Evolutionary conservation across 306 rosid species (phyloP).

Genomic region (Urtica urens): DNA sequence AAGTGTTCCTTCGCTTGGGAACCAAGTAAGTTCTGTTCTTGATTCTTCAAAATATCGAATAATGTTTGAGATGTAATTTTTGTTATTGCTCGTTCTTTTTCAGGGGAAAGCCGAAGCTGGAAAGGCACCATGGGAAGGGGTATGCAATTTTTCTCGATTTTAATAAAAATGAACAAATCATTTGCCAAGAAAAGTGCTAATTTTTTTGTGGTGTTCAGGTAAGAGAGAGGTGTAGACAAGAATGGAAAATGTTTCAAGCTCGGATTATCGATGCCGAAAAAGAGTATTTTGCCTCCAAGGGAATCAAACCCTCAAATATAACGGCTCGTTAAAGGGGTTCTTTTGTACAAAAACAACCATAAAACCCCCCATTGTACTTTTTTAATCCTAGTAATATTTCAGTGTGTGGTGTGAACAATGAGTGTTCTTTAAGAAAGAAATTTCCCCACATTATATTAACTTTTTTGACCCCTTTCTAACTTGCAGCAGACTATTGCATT

Average conservation of each 20-base stretch:
- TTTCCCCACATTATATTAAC: too few relatives aligned
- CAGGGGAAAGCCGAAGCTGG: conserved; percentile 56
- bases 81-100: conserved; percentile 5
- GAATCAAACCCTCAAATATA: conserved; percentile 21
- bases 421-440: too few relatives aligned
- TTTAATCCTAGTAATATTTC: neutral
- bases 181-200: too few relatives aligned
- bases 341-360: neutral
- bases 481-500: too few relatives aligned
- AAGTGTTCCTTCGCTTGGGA: conserved; percentile 74
- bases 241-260: conserved; percentile 66
- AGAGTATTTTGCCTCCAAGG: conserved; percentile 30
- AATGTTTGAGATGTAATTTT: neutral
- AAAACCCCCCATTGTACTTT: neutral
- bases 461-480: too few relatives aligned
- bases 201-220: too few relatives aligned
- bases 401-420: too few relatives aligned
- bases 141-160: conserved; percentile 14
- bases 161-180: neutral
- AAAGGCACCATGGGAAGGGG: conserved; percentile 82
- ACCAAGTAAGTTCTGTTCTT: conserved; percentile 39
- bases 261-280: conserved; percentile 60
- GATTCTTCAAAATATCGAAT: neutral
- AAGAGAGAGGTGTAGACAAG: conserved; percentile 56
- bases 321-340: conserved; percentile 17